Conservation (phyloP, 2,329 filamentous ascomycete species). For the Aspergillus uvarum region DNA sequence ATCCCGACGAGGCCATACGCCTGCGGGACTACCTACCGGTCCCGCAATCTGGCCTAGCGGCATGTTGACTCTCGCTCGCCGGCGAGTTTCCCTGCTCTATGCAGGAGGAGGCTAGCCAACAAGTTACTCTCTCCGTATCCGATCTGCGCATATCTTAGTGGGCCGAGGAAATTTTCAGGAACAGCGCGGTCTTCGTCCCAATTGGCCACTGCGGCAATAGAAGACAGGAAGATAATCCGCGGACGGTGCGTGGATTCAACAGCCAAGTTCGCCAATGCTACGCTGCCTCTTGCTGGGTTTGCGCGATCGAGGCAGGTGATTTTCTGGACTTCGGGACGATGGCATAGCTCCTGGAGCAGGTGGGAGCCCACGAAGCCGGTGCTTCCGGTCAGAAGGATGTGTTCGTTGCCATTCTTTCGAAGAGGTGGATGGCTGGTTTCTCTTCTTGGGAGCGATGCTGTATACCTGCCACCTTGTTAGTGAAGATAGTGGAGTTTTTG, state of each 20-base stretch:
- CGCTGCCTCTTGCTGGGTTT: background rate
- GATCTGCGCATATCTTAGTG: background rate
- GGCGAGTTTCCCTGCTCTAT: background rate
- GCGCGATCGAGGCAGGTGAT: constrained; percentile 10
- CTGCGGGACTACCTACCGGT: background rate
- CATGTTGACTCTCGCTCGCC: background rate
- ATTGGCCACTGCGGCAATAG: constrained; percentile 7
- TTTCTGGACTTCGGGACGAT: background rate
- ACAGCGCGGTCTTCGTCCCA: constrained; percentile 7
- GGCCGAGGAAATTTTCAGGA: background rate
- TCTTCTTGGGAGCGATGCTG: too few relatives aligned
- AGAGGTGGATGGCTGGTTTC: background rate
- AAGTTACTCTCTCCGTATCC: constrained; percentile 13
- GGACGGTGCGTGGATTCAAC: background rate
- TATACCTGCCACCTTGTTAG: too few relatives aligned
- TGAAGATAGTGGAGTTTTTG: too few relatives aligned
- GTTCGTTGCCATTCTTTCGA: background rate
- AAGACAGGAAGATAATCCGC: constrained; percentile 11
- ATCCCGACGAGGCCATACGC: background rate
- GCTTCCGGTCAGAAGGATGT: constrained; percentile 14
- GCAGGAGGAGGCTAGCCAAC: constrained; percentile 10
- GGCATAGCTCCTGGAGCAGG: background rate
- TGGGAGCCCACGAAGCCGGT: constrained; percentile 13
- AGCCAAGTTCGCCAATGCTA: constrained; percentile 1
- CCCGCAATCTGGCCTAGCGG: constrained; percentile 9